Conservation (phyloP, 2,329 filamentous ascomycete species). For the Cercospora berteroae region DNA sequence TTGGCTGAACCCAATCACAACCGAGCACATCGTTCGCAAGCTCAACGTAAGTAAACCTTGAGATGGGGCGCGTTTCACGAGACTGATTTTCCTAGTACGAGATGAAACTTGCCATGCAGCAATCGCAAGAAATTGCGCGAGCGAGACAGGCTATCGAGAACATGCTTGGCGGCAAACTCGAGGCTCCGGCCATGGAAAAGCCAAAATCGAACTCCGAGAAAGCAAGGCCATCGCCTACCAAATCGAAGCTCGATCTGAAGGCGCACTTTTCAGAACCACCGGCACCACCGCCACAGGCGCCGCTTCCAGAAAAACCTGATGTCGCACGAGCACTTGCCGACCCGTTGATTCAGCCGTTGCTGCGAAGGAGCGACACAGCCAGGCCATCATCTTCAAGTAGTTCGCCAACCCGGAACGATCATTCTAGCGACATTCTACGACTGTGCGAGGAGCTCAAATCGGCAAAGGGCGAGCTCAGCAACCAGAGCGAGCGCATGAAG, state of each 20-base stretch:
- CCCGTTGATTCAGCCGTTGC: slow-evolving; percentile 54
- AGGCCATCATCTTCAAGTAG: slow-evolving; percentile 57
- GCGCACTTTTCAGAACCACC: slow-evolving; percentile 89
- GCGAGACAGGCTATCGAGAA: slow-evolving; percentile 78
- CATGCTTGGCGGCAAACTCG: slow-evolving; percentile 69
- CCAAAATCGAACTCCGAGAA: slow-evolving; percentile 48
- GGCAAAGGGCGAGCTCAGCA: slow-evolving; percentile 82
- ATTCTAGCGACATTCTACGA: slow-evolving; percentile 72
- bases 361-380: slow-evolving; percentile 76
- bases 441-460: slow-evolving; percentile 80
- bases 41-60: slow-evolving; percentile 62
- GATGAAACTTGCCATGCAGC: slow-evolving; percentile 83
- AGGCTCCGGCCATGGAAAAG: slow-evolving; percentile 41
- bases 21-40: slow-evolving; percentile 90
- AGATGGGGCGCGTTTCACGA: neutral
- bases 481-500: slow-evolving; percentile 74
- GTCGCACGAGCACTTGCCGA: slow-evolving; percentile 51
- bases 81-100: slow-evolving; percentile 62
- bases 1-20: slow-evolving; percentile 84
- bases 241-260: slow-evolving; percentile 71
- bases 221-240: slow-evolving; percentile 48
- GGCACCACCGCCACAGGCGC: slow-evolving; percentile 88
- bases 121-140: slow-evolving; percentile 79
- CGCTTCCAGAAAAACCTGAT: slow-evolving; percentile 89
- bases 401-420: slow-evolving; percentile 60